Evolutionary conservation across 352 stramenopile genomes (phyloP).

Genomic region (Stramenopiles sp.): DNA sequence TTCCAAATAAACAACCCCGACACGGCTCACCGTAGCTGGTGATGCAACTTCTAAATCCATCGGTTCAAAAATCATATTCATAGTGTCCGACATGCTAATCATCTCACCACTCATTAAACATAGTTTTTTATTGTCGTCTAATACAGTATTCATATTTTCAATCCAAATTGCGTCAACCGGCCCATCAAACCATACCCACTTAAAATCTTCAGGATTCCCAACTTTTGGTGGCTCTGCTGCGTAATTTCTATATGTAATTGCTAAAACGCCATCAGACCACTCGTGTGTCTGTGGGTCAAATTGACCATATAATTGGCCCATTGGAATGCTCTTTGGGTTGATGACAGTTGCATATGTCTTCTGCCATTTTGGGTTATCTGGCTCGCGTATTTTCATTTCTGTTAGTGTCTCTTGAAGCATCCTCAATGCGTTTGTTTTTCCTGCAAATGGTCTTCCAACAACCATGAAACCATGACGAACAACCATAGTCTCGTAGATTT

Average conservation of each 20-base stretch:
- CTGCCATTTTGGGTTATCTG: conserved; percentile 36
- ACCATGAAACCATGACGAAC: conserved; percentile 87
- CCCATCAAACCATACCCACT: conserved; percentile 80
- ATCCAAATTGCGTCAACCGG: conserved; percentile 80
- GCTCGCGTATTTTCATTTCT: conserved; percentile 33
- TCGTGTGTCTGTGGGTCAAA: conserved; percentile 81
- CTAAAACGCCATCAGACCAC: conserved; percentile 77
- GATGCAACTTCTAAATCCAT: conserved; percentile 65
- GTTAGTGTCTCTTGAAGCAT: conserved; percentile 49
- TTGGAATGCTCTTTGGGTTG: conserved; percentile 81
- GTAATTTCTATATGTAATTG: conserved; percentile 74
- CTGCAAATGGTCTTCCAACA: conserved; percentile 67
- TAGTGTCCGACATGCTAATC: conserved; percentile 74
- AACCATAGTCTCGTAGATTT: conserved; percentile 85
- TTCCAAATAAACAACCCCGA: conserved; percentile 77
- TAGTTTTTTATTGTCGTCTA: conserved; percentile 79
- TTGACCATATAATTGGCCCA: conserved; percentile 74
- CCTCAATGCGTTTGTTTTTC: conserved; percentile 75
- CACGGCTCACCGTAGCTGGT: conserved; percentile 63
- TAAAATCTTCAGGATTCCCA: conserved; percentile 21
- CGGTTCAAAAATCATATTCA: conserved; percentile 87
- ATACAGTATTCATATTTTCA: conserved; percentile 83
- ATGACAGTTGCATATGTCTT: conserved; percentile 47
- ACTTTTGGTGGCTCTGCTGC: conserved; percentile 26
- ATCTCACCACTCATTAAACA: conserved; percentile 80